Conservation (phyloP, 805 yeast genomes). For the Barnettozyma populi region DNA sequence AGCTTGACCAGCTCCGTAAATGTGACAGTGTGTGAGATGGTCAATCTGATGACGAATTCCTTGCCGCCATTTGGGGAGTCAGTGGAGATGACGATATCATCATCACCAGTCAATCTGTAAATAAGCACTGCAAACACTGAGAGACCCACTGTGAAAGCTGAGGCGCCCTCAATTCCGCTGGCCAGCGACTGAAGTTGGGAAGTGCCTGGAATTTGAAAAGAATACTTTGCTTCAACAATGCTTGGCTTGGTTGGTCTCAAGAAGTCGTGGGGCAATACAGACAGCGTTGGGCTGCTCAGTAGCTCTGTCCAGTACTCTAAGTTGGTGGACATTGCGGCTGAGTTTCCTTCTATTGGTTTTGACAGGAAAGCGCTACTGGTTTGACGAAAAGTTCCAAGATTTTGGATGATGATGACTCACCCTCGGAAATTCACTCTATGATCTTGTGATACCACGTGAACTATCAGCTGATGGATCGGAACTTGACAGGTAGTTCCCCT, state of each 20-base stretch:
- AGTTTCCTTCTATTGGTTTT: neutral
- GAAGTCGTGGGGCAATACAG: conserved; percentile 85
- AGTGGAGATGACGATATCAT: conserved; percentile 84
- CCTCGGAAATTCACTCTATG: neutral
- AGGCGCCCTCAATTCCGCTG: conserved; percentile 21
- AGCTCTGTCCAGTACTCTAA: conserved; percentile 56
- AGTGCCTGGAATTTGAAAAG: conserved; percentile 29
- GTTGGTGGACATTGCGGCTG: conserved; percentile 11
- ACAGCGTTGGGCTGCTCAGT: conserved; percentile 76
- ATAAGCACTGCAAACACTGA: conserved; percentile 67
- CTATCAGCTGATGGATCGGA: neutral
- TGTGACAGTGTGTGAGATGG: conserved; percentile 47
- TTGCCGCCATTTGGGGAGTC: conserved; percentile 34
- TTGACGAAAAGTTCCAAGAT: neutral
- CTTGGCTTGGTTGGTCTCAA: conserved; percentile 68
- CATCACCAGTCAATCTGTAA: conserved; percentile 86
- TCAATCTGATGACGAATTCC: conserved; percentile 59
- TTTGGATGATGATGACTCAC: neutral
- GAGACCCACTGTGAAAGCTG: conserved; percentile 47
- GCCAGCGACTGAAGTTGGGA: conserved; percentile 19
- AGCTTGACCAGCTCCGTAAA: conserved; percentile 48
- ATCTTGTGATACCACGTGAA: neutral
- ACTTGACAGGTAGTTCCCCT: neutral
- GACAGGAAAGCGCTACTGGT: neutral
- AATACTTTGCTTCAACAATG: conserved; percentile 54